Evolutionary conservation across 2,329 filamentous ascomycete genomes (phyloP), one percentile per base, ranked within the genome.

Genomic region (Sarocladium oryzae): DNA sequence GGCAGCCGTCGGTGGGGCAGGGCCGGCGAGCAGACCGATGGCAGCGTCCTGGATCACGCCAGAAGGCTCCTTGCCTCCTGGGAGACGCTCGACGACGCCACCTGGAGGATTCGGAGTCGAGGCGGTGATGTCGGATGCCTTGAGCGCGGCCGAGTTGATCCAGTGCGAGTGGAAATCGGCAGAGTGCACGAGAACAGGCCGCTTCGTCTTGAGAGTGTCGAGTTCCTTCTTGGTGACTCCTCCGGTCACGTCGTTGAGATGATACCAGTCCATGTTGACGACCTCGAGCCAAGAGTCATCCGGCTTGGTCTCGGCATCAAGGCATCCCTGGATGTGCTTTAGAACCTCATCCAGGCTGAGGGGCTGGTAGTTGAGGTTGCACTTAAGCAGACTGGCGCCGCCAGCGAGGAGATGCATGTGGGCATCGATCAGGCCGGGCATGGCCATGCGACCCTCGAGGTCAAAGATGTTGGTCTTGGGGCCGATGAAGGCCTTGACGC

Each of bases 401-500:
- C 60, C 61, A 0, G 56, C 57, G 0, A 60, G 20, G 16, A 60
- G 30, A 30, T 63, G 61, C 58, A 63, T 63, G 43, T 63, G 61
- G 1, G 60, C 59, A 11, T 63, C 61, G 10, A 63, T 53, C 35
- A 63, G 54, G 6, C 60, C 60, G 3, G 60, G 60, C 60, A 63
- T 63, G n/a, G 57, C 59, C 60, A 63, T 62, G 30, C 56, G 58
- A 10, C 60, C 60, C 16, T 61, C 35, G 10, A 62, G 60, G 35
- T 62, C 55, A 20, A 63, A 46, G 3, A 63, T 56, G 8, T 55
- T 56, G 23, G 61, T 63, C 5, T 56, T 50, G 6, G 55, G 54
- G 11, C 59, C 60, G 24, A 63, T 60, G n/a, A 57, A 61, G 1
- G 49, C 36, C 26, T 56, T 54, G 8, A 54, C 52, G 4, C 48